Percentiles rank a stretch among this genome's conserved stretches.
Conservation (phyloP, 2,329 filamentous ascomycete genomes). For the Cladosporium sp. region DNA sequence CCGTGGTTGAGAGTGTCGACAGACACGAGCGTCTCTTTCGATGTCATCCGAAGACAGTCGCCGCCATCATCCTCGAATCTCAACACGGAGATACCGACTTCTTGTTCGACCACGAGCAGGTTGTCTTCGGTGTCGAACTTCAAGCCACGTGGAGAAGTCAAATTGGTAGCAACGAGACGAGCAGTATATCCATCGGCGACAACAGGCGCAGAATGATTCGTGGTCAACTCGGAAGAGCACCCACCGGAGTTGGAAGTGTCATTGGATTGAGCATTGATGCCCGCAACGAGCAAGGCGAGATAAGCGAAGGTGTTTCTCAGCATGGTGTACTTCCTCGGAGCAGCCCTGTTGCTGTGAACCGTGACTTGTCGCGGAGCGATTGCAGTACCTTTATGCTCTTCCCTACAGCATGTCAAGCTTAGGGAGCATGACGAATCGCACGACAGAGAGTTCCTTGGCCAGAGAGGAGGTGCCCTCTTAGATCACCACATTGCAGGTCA, state of each 20-base stretch:
- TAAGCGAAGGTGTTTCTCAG: not conserved
- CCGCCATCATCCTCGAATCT: conserved; percentile 21
- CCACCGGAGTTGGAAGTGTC: conserved; percentile 8
- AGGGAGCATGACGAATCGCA: not conserved
- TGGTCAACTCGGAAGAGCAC: conserved; percentile 35
- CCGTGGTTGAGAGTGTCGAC: conserved; percentile 46
- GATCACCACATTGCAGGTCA: not conserved
- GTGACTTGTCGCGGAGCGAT: not conserved
- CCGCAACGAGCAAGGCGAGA: not conserved
- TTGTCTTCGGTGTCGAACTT: conserved; percentile 44
- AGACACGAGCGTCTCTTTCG: conserved; percentile 23
- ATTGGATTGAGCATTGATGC: not conserved
- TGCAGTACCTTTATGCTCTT: conserved; percentile 1
- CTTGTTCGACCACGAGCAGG: conserved; percentile 46
- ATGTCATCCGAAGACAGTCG: conserved; percentile 22
- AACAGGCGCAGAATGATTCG: conserved; percentile 36
- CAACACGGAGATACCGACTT: conserved; percentile 22
- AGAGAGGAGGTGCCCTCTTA: conserved; percentile 3
- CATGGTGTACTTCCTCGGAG: not conserved
- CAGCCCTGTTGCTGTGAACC: not conserved
- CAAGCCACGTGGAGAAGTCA: conserved; percentile 43
- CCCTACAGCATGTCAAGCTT: not conserved
- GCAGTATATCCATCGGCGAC: conserved; percentile 39
- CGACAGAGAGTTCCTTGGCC: conserved; percentile 12
- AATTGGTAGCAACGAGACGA: conserved; percentile 42